phyloP scores from a whole-genome alignment of 495 filamentous ascomycete species.

The Aspergillus panamensis region DNA sequence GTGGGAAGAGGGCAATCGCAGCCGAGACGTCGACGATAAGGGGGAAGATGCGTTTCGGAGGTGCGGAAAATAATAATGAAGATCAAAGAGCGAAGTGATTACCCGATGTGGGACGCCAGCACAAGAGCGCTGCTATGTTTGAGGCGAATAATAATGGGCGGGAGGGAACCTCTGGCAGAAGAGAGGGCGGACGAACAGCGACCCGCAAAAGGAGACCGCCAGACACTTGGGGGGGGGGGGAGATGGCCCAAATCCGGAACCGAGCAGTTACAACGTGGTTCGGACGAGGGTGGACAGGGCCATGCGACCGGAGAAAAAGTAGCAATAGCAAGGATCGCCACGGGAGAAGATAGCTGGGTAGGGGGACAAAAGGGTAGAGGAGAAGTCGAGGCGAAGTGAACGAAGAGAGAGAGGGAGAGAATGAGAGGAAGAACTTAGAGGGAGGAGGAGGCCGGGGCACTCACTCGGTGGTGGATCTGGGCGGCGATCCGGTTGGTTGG shows the following conservation, averaged over 20 bases:
- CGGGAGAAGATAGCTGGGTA: constrained; percentile 4
- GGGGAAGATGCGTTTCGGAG: background rate
- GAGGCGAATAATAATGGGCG: constrained; percentile 4
- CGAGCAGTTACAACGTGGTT: constrained; percentile 10
- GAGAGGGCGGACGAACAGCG: constrained; percentile 14
- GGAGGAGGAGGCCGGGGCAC: constrained; percentile 4
- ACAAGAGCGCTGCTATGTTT: background rate
- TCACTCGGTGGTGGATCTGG: constrained; percentile 5
- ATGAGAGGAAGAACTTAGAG: constrained; percentile 11
- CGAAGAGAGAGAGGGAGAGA: constrained; percentile 2
- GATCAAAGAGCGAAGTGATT: background rate
- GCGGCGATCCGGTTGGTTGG: constrained; percentile 15
- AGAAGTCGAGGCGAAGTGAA: constrained; percentile 2
- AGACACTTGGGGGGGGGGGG: constrained; percentile 4
- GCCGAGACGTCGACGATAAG: background rate
- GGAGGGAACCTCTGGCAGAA: constrained; percentile 5
- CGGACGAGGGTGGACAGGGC: constrained; percentile 4
- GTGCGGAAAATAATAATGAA: background rate
- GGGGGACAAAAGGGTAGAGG: constrained; percentile 5
- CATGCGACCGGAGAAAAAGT: constrained; percentile 16
- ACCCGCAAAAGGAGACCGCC: constrained; percentile 12
- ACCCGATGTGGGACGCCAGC: background rate
- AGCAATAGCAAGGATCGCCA: constrained; percentile 4
- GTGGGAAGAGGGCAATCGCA: background rate
- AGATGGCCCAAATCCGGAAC: constrained; percentile 10